Conservation (phyloP, 257 asterid genomes). For the Leonotis leonurus region DNA sequence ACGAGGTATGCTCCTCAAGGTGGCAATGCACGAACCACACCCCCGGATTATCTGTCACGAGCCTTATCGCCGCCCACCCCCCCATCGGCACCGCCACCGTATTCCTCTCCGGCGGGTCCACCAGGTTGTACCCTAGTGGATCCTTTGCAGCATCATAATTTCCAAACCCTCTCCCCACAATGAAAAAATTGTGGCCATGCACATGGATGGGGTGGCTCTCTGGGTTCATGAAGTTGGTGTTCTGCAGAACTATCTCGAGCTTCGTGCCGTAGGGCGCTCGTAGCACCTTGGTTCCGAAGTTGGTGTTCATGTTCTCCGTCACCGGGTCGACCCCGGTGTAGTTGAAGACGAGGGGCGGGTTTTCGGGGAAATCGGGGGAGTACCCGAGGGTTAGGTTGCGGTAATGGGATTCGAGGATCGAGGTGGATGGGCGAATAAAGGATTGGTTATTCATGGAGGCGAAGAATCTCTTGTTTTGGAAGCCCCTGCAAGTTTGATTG, state of each 20-base stretch:
- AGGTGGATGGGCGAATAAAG: conserved; percentile 40
- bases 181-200: conserved; percentile 72
- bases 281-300: conserved; percentile 43
- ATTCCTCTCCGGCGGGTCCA: conserved; percentile 79
- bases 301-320: conserved; percentile 58
- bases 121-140: conserved; percentile 38
- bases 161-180: conserved; percentile 73
- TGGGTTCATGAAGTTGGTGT: conserved; percentile 47
- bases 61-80: conserved; percentile 78
- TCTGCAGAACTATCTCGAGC: conserved; percentile 66
- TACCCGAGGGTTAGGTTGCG: conserved; percentile 16
- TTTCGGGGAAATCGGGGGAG: conserved; percentile 44
- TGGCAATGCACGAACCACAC: conserved; percentile 88
- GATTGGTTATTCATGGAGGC: conserved; percentile 85
- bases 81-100: conserved; percentile 84
- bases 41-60: conserved; percentile 68
- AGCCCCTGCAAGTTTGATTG: conserved; percentile 61
- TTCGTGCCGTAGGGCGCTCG: conserved; percentile 43
- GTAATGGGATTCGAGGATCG: conserved; percentile 54
- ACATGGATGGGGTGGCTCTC: conserved; percentile 80
- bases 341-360: conserved; percentile 49
- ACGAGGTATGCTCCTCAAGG: conserved; percentile 68
- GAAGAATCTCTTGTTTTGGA: conserved; percentile 36
- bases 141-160: conserved; percentile 44
- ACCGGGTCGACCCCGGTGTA: conserved; percentile 58